Base-by-base conservation (phyloP, 306 rosid genomes). In the Fragaria vesca region DNA sequence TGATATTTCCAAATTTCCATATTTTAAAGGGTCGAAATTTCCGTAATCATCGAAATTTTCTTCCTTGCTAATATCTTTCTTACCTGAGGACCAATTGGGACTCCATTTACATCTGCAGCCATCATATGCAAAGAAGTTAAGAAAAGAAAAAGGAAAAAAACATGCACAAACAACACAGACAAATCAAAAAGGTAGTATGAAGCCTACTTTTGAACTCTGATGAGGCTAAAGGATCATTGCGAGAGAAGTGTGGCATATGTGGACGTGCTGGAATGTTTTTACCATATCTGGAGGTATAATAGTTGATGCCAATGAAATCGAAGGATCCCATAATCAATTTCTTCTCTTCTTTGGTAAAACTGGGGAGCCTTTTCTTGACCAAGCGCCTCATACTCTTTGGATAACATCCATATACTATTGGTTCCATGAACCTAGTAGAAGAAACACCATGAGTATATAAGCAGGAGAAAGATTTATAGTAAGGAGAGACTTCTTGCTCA, bases 261-360 rank as follows among this genome's bases (percentile, higher is more conserved):
- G 18, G 57, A 2, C 4, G 12, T 1, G 21, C 21, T 51, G 42
- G 57, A 11, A 0, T 17, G 21, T 48, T 46, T 2, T 2, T 47
- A 73, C 67, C 79, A 65, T 66, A 82, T 66, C 78, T 52, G 8
- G 84, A 52, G 15, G 84, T 68, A 48, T 85, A 85, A 20, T 82
- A 79, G 40, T 85, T 85, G 68, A 85, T 15, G 8, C 86, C 88
- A 15, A 82, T 66, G 67, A 79, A 85, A 76, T 82, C 88, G 55
- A 16, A 79, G 36, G 80, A 48, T 36, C 86, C 84, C 3, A 52
- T 68, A 0, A 85, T 21, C 77, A 85, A 8, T 1, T 16, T 51
- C 43, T 70, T 78, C 32, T 81, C 76, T 38, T 82, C 10, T 3
- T 57, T 3, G 1, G 58, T 38, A 34, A 80, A 80, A 17, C 0